These are phyloP conservation scores for Coix lacrymajobi DNA, from an alignment of 176 grass and related monocot species.

Conservation along the genomic window DNA sequence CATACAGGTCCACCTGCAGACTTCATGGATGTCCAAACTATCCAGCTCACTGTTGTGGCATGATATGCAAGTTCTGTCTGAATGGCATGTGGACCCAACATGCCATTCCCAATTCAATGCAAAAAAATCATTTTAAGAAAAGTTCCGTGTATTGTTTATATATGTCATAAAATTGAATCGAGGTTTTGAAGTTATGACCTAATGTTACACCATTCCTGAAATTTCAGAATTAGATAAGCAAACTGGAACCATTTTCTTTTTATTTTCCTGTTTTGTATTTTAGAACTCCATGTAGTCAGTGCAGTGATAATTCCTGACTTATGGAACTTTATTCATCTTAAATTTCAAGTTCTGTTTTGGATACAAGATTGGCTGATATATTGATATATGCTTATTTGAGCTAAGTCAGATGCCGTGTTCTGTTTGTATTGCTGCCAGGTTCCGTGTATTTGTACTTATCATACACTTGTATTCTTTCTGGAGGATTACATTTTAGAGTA, in stretches of 20 bases:
- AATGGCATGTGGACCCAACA: not conserved
- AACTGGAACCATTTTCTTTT: not conserved
- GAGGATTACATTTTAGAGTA: not conserved
- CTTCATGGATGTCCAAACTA: not conserved
- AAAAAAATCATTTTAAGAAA: not conserved
- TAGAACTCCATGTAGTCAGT: not conserved
- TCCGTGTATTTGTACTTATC: not conserved
- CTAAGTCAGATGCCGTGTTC: conserved; percentile 10
- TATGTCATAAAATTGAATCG: not conserved
- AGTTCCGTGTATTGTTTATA: not conserved
- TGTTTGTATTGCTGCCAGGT: conserved; percentile 12
- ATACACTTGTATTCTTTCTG: not conserved
- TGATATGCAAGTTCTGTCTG: not conserved
- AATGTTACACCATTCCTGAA: not conserved
- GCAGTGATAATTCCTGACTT: conserved; percentile 1
- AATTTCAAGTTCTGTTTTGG: conserved; percentile 6
- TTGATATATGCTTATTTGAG: conserved; percentile 14
- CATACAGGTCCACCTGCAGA: not conserved
- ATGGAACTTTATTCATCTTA: not conserved
- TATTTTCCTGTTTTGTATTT: not conserved
- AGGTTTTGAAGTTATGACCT: not conserved
- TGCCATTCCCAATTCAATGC: not conserved
- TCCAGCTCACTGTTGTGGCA: not conserved
- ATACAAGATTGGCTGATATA: not conserved
- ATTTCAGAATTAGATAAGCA: not conserved